phyloP scores from a whole-genome alignment of 2,329 filamentous ascomycete species.

The Microdochium nivale region DNA sequence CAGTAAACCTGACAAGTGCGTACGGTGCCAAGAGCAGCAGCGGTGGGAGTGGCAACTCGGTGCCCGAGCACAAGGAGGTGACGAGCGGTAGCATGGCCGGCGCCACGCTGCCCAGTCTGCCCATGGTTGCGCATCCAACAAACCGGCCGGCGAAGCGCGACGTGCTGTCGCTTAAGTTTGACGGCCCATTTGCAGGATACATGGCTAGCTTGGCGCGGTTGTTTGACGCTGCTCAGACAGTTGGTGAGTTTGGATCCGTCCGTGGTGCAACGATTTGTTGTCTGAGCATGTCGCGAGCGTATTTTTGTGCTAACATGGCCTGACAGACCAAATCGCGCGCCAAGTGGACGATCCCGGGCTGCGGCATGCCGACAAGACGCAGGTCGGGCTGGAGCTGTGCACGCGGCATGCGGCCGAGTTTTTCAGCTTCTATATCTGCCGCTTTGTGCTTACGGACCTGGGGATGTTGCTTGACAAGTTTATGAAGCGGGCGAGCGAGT shows the following conservation, averaged over 20 bases:
- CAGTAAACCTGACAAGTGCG: conserved; percentile 44
- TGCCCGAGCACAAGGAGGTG: conserved; percentile 29
- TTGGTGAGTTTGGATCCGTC: conserved; percentile 77
- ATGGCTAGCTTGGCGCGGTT: conserved; percentile 84
- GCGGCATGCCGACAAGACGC: conserved; percentile 83
- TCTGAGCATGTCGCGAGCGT: too few species aligned
- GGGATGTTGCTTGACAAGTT: conserved; percentile 87
- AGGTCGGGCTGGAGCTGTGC: conserved; percentile 89
- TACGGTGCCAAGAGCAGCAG: conserved; percentile 38
- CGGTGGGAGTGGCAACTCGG: conserved; percentile 21
- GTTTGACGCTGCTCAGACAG: conserved; percentile 85
- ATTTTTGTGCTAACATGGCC: conserved; percentile 13
- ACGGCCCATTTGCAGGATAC: conserved; percentile 80
- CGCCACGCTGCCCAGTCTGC: conserved; percentile 47
- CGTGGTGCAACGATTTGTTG: too few species aligned
- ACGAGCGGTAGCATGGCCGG: conserved; percentile 50
- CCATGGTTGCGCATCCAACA: conserved; percentile 62
- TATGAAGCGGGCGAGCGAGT: conserved; percentile 92
- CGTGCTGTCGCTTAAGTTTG: conserved; percentile 58
- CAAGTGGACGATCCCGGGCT: conserved; percentile 94
- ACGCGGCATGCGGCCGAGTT: conserved; percentile 93
- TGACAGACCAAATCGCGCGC: conserved; percentile 81
- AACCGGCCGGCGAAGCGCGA: conserved; percentile 66
- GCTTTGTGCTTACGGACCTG: conserved; percentile 85
- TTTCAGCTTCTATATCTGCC: conserved; percentile 93